phyloP scores from a whole-genome alignment of 345 rosid genomes.

The Euclidium syriacum region DNA sequence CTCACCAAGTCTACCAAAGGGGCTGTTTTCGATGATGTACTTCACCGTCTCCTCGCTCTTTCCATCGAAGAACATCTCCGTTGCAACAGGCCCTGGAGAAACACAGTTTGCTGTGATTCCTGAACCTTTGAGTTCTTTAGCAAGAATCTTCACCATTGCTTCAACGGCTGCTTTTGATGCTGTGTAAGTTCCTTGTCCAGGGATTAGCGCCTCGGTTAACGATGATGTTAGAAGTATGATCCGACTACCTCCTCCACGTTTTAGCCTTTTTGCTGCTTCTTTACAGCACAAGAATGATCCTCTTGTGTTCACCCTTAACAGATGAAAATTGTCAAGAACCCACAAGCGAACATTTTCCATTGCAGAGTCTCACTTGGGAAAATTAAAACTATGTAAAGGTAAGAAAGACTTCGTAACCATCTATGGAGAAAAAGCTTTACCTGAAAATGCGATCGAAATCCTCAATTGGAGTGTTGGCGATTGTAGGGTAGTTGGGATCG shows the following conservation, averaged over 20 bases:
- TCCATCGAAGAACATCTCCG: slow-evolving; percentile 44
- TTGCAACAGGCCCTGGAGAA: slow-evolving; percentile 49
- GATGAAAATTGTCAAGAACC: neutral
- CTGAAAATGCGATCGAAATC: slow-evolving; percentile 50
- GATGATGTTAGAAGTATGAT: slow-evolving; percentile 39
- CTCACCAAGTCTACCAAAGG: slow-evolving; percentile 43
- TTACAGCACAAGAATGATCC: slow-evolving; percentile 46
- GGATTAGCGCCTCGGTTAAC: slow-evolving; percentile 26
- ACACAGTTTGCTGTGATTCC: slow-evolving; percentile 51
- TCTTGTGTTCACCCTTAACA: slow-evolving; percentile 37
- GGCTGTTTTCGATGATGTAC: slow-evolving; percentile 24
- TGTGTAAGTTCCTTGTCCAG: slow-evolving; percentile 33
- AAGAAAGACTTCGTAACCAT: too few relatives aligned
- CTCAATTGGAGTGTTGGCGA: slow-evolving; percentile 51
- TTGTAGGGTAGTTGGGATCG: slow-evolving; percentile 48
- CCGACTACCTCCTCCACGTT: slow-evolving; percentile 40
- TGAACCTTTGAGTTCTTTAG: slow-evolving; percentile 48
- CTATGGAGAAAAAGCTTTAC: too few relatives aligned
- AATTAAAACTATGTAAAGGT: too few relatives aligned
- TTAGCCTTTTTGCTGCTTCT: slow-evolving; percentile 42
- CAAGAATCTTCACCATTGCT: slow-evolving; percentile 43
- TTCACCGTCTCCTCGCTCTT: slow-evolving; percentile 35
- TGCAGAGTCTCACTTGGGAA: neutral
- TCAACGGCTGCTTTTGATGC: slow-evolving; percentile 49
- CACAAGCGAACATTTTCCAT: too few relatives aligned